These are phyloP conservation scores for Actinidia chinensis DNA, from an alignment of 179 eudicot species.

Conservation along the genomic window DNA sequence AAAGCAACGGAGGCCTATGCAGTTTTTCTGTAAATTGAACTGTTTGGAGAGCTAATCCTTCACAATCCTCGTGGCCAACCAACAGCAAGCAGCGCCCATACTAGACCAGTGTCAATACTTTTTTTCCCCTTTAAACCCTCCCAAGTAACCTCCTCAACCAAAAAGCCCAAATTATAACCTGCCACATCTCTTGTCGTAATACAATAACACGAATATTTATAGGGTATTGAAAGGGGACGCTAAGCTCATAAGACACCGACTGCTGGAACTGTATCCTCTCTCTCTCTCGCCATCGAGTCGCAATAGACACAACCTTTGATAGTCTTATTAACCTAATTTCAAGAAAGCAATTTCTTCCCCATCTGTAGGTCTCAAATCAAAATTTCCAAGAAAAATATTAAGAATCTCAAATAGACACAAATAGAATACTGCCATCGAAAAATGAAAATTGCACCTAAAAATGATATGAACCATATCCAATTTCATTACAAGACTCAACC, in stretches of 20 bases:
- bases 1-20: slow-evolving; percentile 73
- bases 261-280: slow-evolving; percentile 48
- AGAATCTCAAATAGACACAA: not conserved
- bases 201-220: not conserved
- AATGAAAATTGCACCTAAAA: not conserved
- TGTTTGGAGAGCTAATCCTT: slow-evolving; percentile 70
- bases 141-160: not conserved
- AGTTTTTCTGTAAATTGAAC: slow-evolving; percentile 70
- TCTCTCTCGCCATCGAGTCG: not conserved
- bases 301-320: slow-evolving; percentile 12
- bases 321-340: not conserved
- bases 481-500: no score
- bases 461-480: not conserved
- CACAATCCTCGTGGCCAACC: slow-evolving; percentile 72
- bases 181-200: not conserved
- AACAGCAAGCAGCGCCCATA: slow-evolving; percentile 92
- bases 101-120: not conserved
- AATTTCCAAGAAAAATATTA: not conserved
- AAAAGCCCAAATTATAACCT: not conserved
- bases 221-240: slow-evolving; percentile 44
- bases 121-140: not conserved
- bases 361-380: not conserved
- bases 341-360: not conserved
- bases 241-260: slow-evolving; percentile 39
- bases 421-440: not conserved